Evolutionary conservation across 768 basidiomycete genomes (phyloP).

Genomic region (Xerocomellus dryophilus): DNA sequence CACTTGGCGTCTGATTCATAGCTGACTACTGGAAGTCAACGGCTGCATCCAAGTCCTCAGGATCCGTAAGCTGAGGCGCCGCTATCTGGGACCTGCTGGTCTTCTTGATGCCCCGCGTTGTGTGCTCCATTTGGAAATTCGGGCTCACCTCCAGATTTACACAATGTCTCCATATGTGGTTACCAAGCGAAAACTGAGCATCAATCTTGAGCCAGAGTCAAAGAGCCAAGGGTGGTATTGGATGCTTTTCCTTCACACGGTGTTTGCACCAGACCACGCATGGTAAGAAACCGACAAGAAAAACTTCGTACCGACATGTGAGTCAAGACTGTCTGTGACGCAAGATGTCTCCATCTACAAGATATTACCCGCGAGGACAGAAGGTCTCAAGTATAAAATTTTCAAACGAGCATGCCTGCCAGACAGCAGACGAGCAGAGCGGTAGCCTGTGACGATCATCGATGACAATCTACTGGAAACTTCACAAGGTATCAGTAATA

Average conservation of each 20-base stretch:
- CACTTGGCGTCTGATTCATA: background rate
- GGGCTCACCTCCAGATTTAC: background rate
- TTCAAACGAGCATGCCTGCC: background rate
- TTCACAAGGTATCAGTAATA: background rate
- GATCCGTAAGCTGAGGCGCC: background rate
- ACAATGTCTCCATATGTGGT: background rate
- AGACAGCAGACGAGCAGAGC: background rate
- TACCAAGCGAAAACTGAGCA: background rate
- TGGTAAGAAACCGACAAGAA: constrained; percentile 41
- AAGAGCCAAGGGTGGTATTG: background rate
- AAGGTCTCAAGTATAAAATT: background rate
- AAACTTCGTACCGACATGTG: constrained; percentile 11
- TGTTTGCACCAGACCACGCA: constrained; percentile 25
- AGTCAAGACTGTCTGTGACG: background rate
- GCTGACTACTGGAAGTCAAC: background rate
- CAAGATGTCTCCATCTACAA: background rate
- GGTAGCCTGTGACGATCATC: background rate
- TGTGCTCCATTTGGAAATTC: background rate
- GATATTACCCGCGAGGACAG: background rate
- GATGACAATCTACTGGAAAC: background rate
- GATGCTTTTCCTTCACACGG: constrained; percentile 33
- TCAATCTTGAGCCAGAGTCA: background rate
- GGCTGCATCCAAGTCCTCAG: background rate
- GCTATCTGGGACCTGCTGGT: background rate
- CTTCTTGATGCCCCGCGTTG: background rate